Evolutionary conservation across 345 rosid genomes (phyloP).

Genomic region (Noccaea bulbosa): DNA sequence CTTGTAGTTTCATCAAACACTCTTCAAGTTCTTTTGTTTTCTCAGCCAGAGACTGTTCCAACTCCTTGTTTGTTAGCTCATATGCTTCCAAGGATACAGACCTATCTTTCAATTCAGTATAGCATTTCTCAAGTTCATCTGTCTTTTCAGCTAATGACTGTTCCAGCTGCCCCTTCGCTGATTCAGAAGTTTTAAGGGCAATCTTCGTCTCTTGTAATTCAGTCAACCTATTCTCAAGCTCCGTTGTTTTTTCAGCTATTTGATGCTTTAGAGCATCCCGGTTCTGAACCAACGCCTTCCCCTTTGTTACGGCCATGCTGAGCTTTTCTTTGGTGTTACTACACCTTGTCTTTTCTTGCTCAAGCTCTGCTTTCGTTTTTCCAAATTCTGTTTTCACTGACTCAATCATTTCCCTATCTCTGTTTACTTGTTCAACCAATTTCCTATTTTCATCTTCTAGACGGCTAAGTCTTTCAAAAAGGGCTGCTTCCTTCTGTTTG

Average conservation of each 20-base stretch:
- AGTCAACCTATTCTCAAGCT: constrained; percentile 69
- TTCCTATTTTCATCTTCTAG: constrained; percentile 63
- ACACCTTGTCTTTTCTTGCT: constrained; percentile 76
- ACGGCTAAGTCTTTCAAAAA: constrained; percentile 51
- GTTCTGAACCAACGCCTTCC: constrained; percentile 92
- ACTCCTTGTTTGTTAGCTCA: constrained; percentile 31
- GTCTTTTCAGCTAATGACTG: constrained; percentile 43
- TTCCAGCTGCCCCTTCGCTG: constrained; percentile 47
- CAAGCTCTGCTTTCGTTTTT: constrained; percentile 62
- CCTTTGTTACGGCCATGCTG: constrained; percentile 93
- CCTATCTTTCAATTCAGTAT: constrained; percentile 52
- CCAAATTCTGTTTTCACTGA: constrained; percentile 55
- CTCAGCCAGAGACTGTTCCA: constrained; percentile 47
- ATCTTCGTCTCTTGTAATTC: constrained; percentile 65
- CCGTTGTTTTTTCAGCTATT: constrained; percentile 66
- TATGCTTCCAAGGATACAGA: constrained; percentile 32
- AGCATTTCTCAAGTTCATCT: constrained; percentile 57
- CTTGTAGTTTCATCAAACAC: constrained; percentile 42
- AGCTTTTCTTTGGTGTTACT: constrained; percentile 90
- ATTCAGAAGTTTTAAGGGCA: constrained; percentile 64
- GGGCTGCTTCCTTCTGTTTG: constrained; percentile 58
- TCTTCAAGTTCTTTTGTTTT: constrained; percentile 44
- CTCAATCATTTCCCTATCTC: constrained; percentile 54
- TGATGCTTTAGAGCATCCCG: constrained; percentile 82
- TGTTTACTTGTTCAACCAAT: constrained; percentile 62